These are phyloP conservation scores for Geosmithia morbida DNA, from an alignment of 2,329 filamentous ascomycete species.

Conservation along the genomic window DNA sequence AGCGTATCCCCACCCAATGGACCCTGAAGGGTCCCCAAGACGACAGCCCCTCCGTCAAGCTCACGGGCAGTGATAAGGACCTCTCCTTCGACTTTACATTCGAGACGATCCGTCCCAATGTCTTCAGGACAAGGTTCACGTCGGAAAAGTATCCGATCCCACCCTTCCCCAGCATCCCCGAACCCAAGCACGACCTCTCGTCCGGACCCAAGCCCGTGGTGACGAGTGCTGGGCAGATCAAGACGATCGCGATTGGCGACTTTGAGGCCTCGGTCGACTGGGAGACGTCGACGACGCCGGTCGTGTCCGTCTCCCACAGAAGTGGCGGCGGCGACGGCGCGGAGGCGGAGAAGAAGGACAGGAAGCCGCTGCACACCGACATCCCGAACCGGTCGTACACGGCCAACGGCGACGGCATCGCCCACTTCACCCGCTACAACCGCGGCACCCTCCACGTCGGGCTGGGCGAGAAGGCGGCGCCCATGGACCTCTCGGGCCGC, in stretches of 20 bases:
- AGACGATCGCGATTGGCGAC: constrained; percentile 18
- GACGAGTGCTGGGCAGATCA: constrained; percentile 12
- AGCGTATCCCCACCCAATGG: constrained; percentile 14
- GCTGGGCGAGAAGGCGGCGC: constrained; percentile 57
- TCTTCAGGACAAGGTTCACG: constrained; percentile 56
- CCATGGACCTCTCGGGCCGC: constrained; percentile 56
- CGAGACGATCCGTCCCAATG: constrained; percentile 42
- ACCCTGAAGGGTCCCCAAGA: constrained; percentile 11
- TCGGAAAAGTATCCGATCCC: constrained; percentile 47
- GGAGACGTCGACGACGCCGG: constrained; percentile 19
- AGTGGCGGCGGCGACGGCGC: constrained; percentile 21
- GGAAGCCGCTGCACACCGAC: constrained; percentile 42
- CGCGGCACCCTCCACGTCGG: constrained; percentile 51
- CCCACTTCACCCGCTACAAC: constrained; percentile 51
- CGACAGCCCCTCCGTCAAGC: constrained; percentile 6
- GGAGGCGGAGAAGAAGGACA: no score
- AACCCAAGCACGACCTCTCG: constrained; percentile 20
- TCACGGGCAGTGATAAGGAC: constrained; percentile 9
- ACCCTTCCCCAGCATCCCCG: constrained; percentile 44
- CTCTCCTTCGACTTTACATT: constrained; percentile 44
- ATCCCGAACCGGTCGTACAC: constrained; percentile 51
- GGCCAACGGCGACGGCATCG: constrained; percentile 43
- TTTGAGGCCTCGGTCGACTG: constrained; percentile 5
- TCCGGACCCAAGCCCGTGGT: constrained; percentile 14
- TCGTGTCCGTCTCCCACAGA: constrained; percentile 38